Base-by-base conservation (phyloP, 2,329 filamentous ascomycete species). In the Fusarium hainanense region DNA sequence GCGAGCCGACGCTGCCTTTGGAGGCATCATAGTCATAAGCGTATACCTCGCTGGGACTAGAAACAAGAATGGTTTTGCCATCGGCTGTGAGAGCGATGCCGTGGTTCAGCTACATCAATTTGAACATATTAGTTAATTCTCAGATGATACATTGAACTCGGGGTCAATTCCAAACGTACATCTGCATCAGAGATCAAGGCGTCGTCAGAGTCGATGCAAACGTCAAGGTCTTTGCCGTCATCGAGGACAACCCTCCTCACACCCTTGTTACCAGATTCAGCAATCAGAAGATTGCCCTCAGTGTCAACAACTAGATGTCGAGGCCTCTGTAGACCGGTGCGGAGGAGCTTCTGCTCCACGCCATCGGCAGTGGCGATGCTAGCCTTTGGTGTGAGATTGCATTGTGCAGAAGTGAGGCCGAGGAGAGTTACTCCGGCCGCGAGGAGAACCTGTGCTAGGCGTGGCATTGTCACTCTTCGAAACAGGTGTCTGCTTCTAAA, bases 51-150 rank as follows among this genome's bases (percentile, higher is more conserved):
- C 58, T 62, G 4, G 58, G 46, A 14, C 46, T 61, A 8, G 58
- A 62, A n/a, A 62, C 55, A 12, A 62, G 30, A 23, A 62, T 62
- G 6, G 58, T 61, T 21, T 61, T 61, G 7, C 58, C 58, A 7
- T 62, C 58, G 9, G 58, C 46, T 0, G 58, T 62, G 1, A 62
- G 30, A 9, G 58, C 55, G 12, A 62, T 62, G 3, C 58, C 58
- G 3, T 62, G 58, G 40, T 62, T 62, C 4, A 62, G 30, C 58
- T 62, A 27, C 20, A 8, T n/a, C 21, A 4, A 10, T 2, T 12
- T 3, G 4, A 10, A 27, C 7, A 4, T 27, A 30, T 60, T 54
- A 40, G 16, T 23, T 9, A 11, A 0, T 9, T 12, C 11, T 13
- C 11, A 8, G 10, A 1, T 1, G 1, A 14, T 8, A 3, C 13